Conservation (phyloP, 202 grass and related monocot genomes). For the Schoenoplectus triqueter region DNA sequence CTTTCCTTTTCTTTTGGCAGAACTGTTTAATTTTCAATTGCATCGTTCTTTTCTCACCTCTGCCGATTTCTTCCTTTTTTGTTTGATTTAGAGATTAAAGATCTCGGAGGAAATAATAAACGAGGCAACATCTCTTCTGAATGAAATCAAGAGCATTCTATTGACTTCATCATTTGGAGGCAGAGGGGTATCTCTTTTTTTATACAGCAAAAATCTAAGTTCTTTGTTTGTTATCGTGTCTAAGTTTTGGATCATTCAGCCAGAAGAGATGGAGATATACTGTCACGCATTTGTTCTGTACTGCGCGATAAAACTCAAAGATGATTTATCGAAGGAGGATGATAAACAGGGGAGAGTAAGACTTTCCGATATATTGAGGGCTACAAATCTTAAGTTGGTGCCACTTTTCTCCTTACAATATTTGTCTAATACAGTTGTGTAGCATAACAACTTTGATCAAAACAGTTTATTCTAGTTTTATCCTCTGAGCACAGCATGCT, state of each 20-base stretch:
- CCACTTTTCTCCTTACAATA: slow-evolving; percentile 8
- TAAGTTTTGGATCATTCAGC: slow-evolving; percentile 50
- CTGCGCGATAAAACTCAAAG: slow-evolving; percentile 57
- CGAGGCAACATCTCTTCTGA: slow-evolving; percentile 56
- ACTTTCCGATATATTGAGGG: slow-evolving; percentile 64
- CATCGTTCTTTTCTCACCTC: slow-evolving; percentile 1
- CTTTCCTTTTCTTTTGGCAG: not conserved
- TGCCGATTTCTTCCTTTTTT: slow-evolving; percentile 12
- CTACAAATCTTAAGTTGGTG: slow-evolving; percentile 66
- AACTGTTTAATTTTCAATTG: slow-evolving; percentile 20
- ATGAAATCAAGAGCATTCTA: slow-evolving; percentile 56
- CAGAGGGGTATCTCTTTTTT: slow-evolving; percentile 44
- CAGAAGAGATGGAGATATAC: slow-evolving; percentile 58
- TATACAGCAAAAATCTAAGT: not conserved
- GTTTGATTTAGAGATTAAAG: slow-evolving; percentile 11
- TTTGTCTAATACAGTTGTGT: not conserved
- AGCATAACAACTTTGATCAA: not conserved
- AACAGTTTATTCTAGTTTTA: slow-evolving; percentile 18
- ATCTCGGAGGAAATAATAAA: slow-evolving; percentile 43
- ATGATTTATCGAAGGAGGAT: slow-evolving; percentile 42
- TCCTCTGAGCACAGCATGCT: not conserved
- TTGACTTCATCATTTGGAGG: slow-evolving; percentile 56
- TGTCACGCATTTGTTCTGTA: slow-evolving; percentile 74
- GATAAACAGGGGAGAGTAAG: slow-evolving; percentile 43
- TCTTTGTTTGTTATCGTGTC: slow-evolving; percentile 27